Base-by-base conservation (phyloP, 2,329 filamentous ascomycete genomes). In the Lecanicillium sp. region DNA sequence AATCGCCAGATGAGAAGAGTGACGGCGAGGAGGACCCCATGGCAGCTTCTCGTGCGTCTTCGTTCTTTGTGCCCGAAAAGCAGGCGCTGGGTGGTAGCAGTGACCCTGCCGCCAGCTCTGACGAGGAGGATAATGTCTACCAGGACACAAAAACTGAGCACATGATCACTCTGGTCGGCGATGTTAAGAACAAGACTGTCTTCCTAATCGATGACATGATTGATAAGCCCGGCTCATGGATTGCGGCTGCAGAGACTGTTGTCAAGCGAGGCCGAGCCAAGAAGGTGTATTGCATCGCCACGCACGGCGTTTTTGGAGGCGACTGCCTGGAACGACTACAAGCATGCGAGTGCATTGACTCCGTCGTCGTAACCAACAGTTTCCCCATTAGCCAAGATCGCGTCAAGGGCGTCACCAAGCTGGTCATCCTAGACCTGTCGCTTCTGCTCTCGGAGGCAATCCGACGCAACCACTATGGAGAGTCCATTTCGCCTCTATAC, bases 191-290 rank as follows among this genome's bases (percentile, higher is more conserved):
- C 62, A 82, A 88, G 50, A 84, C 88, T 0, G 93, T 97, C 46
- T 86, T 98, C 63, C 90, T 98, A 52, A 87, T 98, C 42, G 93
- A 98, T 64, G 93, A 98, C 65, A 97, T 98, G 87, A 96, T 98
- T 61, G 93, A 98, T 70, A 96, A 95, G 71, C 84, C 90, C 9
- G 88, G 86, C 12, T 95, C 89, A 6, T 98, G 93, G 93, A 94
- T 98, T 56, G 91, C 91, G 5, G 93, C 93, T 6, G 93, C 93
- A 11, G 93, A 98, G 72, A 95, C 90, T 1, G 91, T 95, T 2
- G 87, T 95, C 45, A 97, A 97, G 74, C 82, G 86, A 54, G 94
- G 93, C 55, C 80, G 82, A 37, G 93, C 93, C 1, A 95, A 87
- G 58, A 93, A 87, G 67, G 93, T 98, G 29, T 97, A 95, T 68